phyloP scores from a whole-genome alignment of 768 basidiomycete species.

The Tubosaeta sp. region DNA sequence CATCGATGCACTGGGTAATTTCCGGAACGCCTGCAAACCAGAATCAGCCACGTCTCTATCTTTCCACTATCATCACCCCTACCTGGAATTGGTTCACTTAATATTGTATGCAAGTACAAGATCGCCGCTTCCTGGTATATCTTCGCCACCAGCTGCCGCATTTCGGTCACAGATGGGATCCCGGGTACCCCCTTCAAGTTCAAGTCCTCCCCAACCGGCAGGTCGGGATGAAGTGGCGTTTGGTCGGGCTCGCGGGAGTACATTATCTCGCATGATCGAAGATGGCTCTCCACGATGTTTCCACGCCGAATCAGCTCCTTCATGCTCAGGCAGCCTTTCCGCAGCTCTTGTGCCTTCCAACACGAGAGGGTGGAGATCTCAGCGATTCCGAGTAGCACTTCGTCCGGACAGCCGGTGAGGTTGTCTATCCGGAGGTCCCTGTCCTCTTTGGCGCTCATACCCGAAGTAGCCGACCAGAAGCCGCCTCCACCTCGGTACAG shows the following conservation, averaged over 20 bases:
- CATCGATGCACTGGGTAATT: constrained; percentile 54
- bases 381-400: constrained; percentile 69
- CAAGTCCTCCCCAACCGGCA: constrained; percentile 20
- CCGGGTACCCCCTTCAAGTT: constrained; percentile 27
- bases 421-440: constrained; percentile 58
- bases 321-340: constrained; percentile 64
- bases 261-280: constrained; percentile 41
- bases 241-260: constrained; percentile 31
- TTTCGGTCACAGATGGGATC: constrained; percentile 36
- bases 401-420: constrained; percentile 76
- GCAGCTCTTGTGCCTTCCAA: constrained; percentile 67
- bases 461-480: constrained; percentile 39
- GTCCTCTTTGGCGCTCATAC: constrained; percentile 31
- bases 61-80: constrained; percentile 22
- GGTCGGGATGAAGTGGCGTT: constrained; percentile 39
- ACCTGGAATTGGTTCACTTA: constrained; percentile 71
- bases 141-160: constrained; percentile 44
- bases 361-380: constrained; percentile 68
- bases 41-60: constrained; percentile 1
- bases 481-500: constrained; percentile 52
- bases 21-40: constrained; percentile 59
- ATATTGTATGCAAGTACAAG: constrained; percentile 65
- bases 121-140: constrained; percentile 65
- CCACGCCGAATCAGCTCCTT: constrained; percentile 74
- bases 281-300: constrained; percentile 62